Base-by-base conservation (phyloP, 2,329 filamentous ascomycete species). In the Chalaropsis ovoidea region DNA sequence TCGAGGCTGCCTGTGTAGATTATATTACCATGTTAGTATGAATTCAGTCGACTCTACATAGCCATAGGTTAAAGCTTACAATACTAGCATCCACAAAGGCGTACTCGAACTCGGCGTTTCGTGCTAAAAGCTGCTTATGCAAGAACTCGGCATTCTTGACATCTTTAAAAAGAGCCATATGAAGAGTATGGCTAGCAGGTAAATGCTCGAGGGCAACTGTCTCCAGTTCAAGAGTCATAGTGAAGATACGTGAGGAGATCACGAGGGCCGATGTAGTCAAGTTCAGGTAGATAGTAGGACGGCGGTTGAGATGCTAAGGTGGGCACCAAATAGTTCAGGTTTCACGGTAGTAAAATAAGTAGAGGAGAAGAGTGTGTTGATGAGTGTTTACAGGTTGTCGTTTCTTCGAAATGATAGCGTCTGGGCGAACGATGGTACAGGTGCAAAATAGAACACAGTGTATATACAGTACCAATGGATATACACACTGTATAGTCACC, bases 91-190 rank as follows among this genome's bases (percentile, higher is more conserved):
- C 93, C 60, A 99, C 82, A 70, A 99, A 88, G 42, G 92, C 91
- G 79, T 97, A 97, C 75, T 97, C 91, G 71, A 92, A 97, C 8
- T 87, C 86, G 11, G 83, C 72, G 73, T 97, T 96, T 63, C 89
- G 88, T 5, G 84, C 82, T n/a, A 97, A 80, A 4, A 99, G 83
- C 76, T 96, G 92, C 70, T 86, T 80, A 63, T 91, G 87, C 54
- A 99, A 79, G 72, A 87, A 91, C 0, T 82, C 76, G 11, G 90
- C 82, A 74, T 99, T 99, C 68, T 82, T 74, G 66, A 97, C 83
- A 73, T 89, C 78, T 24, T 79, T 82, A 77, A 94, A 96, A 41
- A 96, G 77, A 54, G 84, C 86, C 62, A 90, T 77, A 74, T 94
- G 86, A 39, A 96, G 78, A 6, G 82, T 80, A 73, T 90, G 80